Evolutionary conservation across 2,329 filamentous ascomycete species (phyloP).

Genomic region (Aureobasidium sp.): DNA sequence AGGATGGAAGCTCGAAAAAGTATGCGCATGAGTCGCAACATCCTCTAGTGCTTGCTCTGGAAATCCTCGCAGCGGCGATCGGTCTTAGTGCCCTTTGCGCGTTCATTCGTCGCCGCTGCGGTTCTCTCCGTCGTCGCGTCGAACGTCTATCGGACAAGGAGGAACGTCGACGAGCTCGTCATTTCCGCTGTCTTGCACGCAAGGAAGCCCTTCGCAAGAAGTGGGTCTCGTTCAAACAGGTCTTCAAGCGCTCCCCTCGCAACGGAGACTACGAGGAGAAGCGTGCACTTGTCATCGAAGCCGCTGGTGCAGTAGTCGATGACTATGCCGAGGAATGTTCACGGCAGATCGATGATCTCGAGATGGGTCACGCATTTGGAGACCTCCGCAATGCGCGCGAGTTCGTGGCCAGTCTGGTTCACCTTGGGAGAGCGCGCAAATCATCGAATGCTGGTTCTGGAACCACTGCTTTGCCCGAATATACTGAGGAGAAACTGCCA

Average conservation of each 20-base stretch:
- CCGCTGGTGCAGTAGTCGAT: conserved; percentile 24
- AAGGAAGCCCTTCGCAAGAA: conserved; percentile 43
- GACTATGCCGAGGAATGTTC: conserved; percentile 36
- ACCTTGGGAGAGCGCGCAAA: conserved; percentile 20
- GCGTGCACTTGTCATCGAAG: conserved; percentile 37
- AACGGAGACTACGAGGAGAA: conserved; percentile 45
- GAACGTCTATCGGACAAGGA: conserved; percentile 47
- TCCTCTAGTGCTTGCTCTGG: conserved; percentile 32
- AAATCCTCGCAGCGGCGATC: conserved; percentile 37
- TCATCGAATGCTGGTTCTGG: conserved; percentile 23
- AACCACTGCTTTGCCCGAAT: conserved; percentile 28
- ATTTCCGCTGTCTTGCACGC: conserved; percentile 47
- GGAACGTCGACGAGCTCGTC: conserved; percentile 43
- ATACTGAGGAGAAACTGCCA: conserved; percentile 33
- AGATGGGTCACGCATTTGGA: conserved; percentile 43
- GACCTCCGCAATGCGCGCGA: conserved; percentile 45
- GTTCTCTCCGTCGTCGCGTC: conserved; percentile 41
- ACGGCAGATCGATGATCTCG: conserved; percentile 28
- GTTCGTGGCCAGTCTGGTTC: conserved; percentile 35
- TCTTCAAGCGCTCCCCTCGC: conserved; percentile 25
- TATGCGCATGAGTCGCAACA: conserved; percentile 15
- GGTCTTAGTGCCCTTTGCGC: conserved; percentile 38
- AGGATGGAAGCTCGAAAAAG: neutral
- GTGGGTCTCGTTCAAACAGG: conserved; percentile 33
- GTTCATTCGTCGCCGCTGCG: conserved; percentile 40